Conservation (phyloP, 805 yeast genomes). For the Komagataella mondaviorum region DNA sequence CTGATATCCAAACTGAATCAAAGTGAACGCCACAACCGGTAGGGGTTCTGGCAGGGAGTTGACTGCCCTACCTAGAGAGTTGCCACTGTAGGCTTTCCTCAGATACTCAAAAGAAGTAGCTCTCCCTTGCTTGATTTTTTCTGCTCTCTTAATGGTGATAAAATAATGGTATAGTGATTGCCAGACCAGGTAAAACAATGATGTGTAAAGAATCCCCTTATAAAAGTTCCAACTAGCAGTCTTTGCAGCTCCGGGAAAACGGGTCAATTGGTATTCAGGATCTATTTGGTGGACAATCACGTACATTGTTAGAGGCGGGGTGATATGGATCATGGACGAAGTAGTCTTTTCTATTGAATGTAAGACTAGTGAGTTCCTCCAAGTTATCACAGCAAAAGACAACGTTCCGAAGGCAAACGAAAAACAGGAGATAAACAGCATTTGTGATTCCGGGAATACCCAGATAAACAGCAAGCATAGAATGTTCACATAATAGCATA, state of each 20-base stretch:
- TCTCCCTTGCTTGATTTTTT: constrained; percentile 73
- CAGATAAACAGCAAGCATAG: constrained; percentile 62
- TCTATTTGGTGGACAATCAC: constrained; percentile 72
- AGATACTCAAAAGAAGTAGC: constrained; percentile 82
- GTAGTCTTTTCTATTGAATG: constrained; percentile 91
- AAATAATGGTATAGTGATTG: constrained; percentile 84
- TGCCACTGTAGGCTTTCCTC: constrained; percentile 54
- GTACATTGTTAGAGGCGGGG: constrained; percentile 83
- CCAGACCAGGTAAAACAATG: constrained; percentile 78
- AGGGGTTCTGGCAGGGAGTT: constrained; percentile 71
- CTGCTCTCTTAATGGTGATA: constrained; percentile 68
- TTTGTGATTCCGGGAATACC: constrained; percentile 64
- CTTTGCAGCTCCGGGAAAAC: constrained; percentile 75
- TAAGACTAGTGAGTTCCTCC: constrained; percentile 88
- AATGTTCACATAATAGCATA: constrained; percentile 82
- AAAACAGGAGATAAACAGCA: constrained; percentile 71
- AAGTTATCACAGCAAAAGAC: constrained; percentile 86
- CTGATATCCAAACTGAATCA: constrained; percentile 82
- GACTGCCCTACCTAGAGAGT: constrained; percentile 61
- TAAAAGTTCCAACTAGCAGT: constrained; percentile 61
- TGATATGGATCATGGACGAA: constrained; percentile 76
- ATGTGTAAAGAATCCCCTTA: constrained; percentile 64
- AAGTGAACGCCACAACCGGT: constrained; percentile 78
- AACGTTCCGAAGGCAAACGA: constrained; percentile 82
- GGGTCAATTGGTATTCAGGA: constrained; percentile 27